Evolutionary conservation across 805 yeast species (phyloP).

Genomic region (Grigorovia yakushimaensis): DNA sequence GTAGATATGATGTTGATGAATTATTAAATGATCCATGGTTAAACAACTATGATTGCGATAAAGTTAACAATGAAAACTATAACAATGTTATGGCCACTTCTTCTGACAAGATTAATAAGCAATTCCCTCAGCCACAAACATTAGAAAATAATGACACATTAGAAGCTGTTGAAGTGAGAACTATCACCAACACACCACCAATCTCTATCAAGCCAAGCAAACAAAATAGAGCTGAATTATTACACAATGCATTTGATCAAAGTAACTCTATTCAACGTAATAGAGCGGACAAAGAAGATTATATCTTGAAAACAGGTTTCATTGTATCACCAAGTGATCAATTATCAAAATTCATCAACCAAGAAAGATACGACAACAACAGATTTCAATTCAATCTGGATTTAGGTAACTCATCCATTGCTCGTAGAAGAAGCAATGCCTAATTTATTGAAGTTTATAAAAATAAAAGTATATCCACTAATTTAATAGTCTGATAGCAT

Average conservation of each 20-base stretch:
- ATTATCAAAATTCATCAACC: not conserved
- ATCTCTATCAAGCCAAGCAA: not conserved
- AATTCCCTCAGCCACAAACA: not conserved
- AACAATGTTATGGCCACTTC: not conserved
- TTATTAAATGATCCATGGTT: slow-evolving; percentile 64
- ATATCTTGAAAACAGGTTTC: slow-evolving; percentile 1
- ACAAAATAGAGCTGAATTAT: not conserved
- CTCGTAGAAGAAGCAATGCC: not conserved
- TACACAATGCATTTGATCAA: slow-evolving; percentile 2
- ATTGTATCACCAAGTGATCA: slow-evolving; percentile 1
- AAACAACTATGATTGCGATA: slow-evolving; percentile 20
- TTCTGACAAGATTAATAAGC: no score
- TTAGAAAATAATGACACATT: not conserved
- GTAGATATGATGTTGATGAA: slow-evolving; percentile 56
- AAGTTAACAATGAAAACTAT: not conserved
- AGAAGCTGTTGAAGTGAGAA: not conserved
- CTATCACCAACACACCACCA: not conserved
- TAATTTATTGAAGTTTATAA: no score
- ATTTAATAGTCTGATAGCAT: no score
- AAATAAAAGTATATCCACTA: no score
- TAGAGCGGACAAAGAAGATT: slow-evolving; percentile 1
- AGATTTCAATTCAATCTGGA: not conserved
- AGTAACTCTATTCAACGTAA: slow-evolving; percentile 2
- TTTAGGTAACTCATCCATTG: not conserved
- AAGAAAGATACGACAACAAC: not conserved